Conservation (phyloP, 1,139 yeast species). For the Sugiyamaella sp. region DNA sequence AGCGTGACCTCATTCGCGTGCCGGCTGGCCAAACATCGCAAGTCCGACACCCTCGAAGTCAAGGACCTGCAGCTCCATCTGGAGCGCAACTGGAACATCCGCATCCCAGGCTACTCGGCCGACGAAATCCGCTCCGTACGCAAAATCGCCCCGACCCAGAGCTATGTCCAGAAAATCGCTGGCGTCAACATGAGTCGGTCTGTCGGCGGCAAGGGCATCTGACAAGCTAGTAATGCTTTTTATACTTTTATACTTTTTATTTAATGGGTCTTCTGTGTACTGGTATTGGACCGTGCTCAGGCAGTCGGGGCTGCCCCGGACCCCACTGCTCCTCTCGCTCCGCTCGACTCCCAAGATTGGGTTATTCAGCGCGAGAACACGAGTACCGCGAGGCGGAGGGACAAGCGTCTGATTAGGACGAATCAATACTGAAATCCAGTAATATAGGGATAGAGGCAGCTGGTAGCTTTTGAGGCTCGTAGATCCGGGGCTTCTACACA, state of each 20-base stretch:
- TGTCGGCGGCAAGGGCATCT: slow-evolving; percentile 35
- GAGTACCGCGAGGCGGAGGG: no score
- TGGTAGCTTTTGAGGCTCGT: no score
- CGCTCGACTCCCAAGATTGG: slow-evolving; percentile 4
- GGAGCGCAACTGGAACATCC: slow-evolving; percentile 93
- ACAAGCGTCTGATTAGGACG: no score
- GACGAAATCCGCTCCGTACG: slow-evolving; percentile 88
- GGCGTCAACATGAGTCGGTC: slow-evolving; percentile 56
- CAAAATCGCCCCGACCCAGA: slow-evolving; percentile 73
- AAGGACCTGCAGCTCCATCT: slow-evolving; percentile 89
- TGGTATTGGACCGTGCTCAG: no score
- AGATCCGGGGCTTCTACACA: no score
- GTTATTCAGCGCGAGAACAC: no score
- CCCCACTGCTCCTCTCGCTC: slow-evolving; percentile 5
- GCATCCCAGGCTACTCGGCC: slow-evolving; percentile 89
- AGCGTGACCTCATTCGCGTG: slow-evolving; percentile 93
- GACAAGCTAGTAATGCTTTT: background rate
- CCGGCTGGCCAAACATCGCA: slow-evolving; percentile 90
- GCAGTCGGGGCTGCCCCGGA: slow-evolving; percentile 13
- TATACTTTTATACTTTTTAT: background rate
- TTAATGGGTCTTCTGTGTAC: no score
- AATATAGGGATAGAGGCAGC: no score
- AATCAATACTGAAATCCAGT: no score
- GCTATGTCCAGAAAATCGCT: slow-evolving; percentile 70
- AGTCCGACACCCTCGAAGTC: slow-evolving; percentile 84